Conservation (phyloP, 495 filamentous ascomycete genomes). For the Poronia punctata region DNA sequence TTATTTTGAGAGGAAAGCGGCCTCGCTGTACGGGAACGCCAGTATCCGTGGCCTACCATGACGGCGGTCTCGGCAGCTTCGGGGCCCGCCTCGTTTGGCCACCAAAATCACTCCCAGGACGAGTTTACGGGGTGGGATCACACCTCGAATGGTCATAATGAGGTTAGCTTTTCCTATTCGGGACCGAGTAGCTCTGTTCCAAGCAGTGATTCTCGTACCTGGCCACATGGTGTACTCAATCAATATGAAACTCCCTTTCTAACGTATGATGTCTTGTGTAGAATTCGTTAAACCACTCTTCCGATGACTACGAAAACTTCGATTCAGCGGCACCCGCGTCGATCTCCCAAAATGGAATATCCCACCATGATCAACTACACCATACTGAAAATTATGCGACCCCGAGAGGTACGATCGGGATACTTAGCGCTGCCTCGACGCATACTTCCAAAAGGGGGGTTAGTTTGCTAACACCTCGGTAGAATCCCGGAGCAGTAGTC, state of each 20-base stretch:
- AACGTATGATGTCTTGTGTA: too few relatives aligned
- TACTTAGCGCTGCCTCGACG: neutral
- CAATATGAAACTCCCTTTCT: too few relatives aligned
- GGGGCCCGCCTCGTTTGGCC: constrained; percentile 41
- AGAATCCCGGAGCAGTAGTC: constrained; percentile 26
- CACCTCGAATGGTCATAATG: constrained; percentile 28
- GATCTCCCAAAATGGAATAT: constrained; percentile 29
- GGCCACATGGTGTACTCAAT: too few relatives aligned
- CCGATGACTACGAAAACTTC: constrained; percentile 14
- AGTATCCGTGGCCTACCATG: constrained; percentile 30
- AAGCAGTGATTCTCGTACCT: neutral
- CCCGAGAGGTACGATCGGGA: constrained; percentile 15
- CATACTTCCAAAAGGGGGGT: neutral
- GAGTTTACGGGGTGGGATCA: constrained; percentile 46
- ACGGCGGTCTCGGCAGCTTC: constrained; percentile 45
- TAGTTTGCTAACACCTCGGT: neutral
- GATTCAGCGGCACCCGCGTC: constrained; percentile 9
- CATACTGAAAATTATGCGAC: constrained; percentile 11
- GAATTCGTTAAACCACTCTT: constrained; percentile 17
- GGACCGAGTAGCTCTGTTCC: constrained; percentile 4
- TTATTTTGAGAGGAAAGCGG: neutral
- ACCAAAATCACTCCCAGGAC: constrained; percentile 46
- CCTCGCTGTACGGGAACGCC: neutral
- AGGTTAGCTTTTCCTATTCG: constrained; percentile 32
- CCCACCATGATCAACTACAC: constrained; percentile 17